Base-by-base conservation (phyloP, 257 asterid genomes). In the Solanum bukasovii region DNA sequence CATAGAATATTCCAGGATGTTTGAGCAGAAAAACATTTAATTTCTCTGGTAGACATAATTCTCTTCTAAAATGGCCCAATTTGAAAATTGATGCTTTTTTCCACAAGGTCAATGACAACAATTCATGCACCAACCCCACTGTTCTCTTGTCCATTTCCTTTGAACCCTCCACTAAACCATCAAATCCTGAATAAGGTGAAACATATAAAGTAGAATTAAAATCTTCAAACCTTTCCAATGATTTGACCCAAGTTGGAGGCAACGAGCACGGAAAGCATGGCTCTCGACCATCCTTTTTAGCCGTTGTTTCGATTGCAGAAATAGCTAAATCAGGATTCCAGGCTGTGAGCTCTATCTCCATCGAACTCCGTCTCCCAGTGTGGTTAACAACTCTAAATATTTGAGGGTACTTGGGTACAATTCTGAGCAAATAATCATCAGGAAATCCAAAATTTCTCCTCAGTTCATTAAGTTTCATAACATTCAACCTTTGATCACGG, bases 41-140 rank as follows among this genome's bases (percentile, higher is more conserved):
- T 87, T 94, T 95, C 86, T 93, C 96, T 1, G 97, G 96, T 31
- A 95, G 91, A 87, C 93, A 79, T 78, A 96, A 96, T 40, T 96
- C 98, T 87, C 96, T 94, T 86, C 91, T 94, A 65, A 96, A 94
- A 92, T 94, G 98, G 42, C 93, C 89, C 65, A 96, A 89, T 89
- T 96, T 96, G 75, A 90, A 83, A 88, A 94, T 94, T 1, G 98
- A 95, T 72, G 91, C 93, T 89, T 92, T 96, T 92, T 93, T 95
- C 99, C 98, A 95, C 91, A 95, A 89, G 73, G 98, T 94, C 44
- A 95, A 83, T 21, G 98, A 94, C 42, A 96, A 93, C 75, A 96
- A 81, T 86, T 96, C 99, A 49, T 96, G 99, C 83, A 95, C 94
- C 90, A 94, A 46, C 52, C 93, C 93, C 35, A 95, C 91, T 2